Evolutionary conservation across 2,329 filamentous ascomycete species (phyloP).

Genomic region (Ceratocystis variospora): DNA sequence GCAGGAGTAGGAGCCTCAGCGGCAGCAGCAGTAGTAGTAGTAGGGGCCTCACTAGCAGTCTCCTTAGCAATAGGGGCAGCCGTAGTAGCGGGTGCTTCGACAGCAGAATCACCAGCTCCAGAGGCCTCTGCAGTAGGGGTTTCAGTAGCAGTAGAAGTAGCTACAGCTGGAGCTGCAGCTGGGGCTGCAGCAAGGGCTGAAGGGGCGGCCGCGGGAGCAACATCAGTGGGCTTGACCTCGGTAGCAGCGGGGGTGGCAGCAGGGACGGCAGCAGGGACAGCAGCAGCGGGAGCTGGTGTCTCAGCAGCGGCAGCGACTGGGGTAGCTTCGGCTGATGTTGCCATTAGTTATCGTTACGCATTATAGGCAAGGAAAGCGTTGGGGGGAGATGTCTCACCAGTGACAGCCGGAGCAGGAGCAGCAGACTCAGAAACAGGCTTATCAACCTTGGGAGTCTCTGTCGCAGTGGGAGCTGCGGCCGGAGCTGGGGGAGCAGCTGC

Average conservation of each 20-base stretch:
- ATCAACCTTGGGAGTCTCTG: slow-evolving; percentile 11
- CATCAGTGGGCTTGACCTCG: slow-evolving; percentile 25
- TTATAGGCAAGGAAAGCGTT: too few relatives aligned
- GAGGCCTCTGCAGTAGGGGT: slow-evolving; percentile 7
- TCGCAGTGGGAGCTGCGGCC: background rate
- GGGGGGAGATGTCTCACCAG: too few relatives aligned
- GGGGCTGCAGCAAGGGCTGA: slow-evolving; percentile 10
- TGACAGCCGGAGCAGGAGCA: background rate
- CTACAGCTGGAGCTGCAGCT: slow-evolving; percentile 1
- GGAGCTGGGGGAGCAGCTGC: background rate
- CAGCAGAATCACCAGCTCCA: slow-evolving; percentile 16
- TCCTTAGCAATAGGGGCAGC: slow-evolving; percentile 20
- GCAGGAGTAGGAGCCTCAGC: slow-evolving; percentile 18
- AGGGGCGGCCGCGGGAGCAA: slow-evolving; percentile 12
- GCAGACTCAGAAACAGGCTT: slow-evolving; percentile 22
- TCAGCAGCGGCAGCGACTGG: slow-evolving; percentile 21
- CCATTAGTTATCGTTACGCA: too few relatives aligned
- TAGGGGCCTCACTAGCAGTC: slow-evolving; percentile 21
- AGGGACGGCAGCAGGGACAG: background rate
- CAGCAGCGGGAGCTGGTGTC: slow-evolving; percentile 1
- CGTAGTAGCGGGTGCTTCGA: slow-evolving; percentile 23
- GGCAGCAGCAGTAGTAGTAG: background rate
- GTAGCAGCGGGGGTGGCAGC: slow-evolving; percentile 22
- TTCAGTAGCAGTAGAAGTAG: slow-evolving; percentile 1
- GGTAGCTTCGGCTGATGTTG: too few relatives aligned